These are phyloP conservation scores for Fusarium goolgardi DNA, from an alignment of 2,329 filamentous ascomycete species.

Conservation along the genomic window DNA sequence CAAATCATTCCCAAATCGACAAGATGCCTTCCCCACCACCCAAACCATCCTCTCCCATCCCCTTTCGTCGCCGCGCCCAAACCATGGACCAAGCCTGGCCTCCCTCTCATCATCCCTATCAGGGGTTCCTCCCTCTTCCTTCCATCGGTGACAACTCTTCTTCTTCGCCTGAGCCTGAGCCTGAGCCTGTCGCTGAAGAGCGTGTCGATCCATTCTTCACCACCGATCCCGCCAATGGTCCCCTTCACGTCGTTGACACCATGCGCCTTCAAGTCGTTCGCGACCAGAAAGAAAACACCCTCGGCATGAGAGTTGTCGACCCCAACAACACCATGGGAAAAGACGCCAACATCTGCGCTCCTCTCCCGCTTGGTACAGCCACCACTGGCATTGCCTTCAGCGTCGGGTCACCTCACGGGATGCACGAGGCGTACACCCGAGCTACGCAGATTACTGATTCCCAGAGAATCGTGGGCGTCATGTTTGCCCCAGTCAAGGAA, in stretches of 20 bases:
- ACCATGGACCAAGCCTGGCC: slow-evolving; percentile 1
- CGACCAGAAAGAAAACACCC: background rate
- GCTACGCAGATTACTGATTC: background rate
- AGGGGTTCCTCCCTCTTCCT: background rate
- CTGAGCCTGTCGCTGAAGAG: too few species aligned
- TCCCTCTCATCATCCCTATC: background rate
- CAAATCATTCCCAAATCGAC: background rate
- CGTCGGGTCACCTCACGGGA: background rate
- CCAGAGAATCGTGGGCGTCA: slow-evolving; percentile 11
- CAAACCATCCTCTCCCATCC: background rate
- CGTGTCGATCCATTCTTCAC: too few species aligned
- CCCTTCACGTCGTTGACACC: slow-evolving; percentile 17
- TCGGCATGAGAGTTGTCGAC: slow-evolving; percentile 7
- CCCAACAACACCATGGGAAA: background rate
- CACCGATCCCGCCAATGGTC: too few species aligned
- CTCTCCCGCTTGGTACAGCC: background rate
- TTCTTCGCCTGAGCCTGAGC: too few species aligned
- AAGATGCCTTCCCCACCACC: slow-evolving; percentile 1
- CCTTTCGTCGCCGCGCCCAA: background rate
- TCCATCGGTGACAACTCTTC: accelerated
- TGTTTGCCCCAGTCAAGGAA: slow-evolving; percentile 17
- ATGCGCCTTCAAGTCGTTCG: slow-evolving; percentile 21
- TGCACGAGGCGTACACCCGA: background rate
- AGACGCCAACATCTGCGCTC: slow-evolving; percentile 8
- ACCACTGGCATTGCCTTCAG: slow-evolving; percentile 20